Percentiles rank a stretch among this genome's conserved stretches.
Evolutionary conservation across 2,329 filamentous ascomycete genomes (phyloP).

Genomic region (Phaeophleospora eucalypticola): DNA sequence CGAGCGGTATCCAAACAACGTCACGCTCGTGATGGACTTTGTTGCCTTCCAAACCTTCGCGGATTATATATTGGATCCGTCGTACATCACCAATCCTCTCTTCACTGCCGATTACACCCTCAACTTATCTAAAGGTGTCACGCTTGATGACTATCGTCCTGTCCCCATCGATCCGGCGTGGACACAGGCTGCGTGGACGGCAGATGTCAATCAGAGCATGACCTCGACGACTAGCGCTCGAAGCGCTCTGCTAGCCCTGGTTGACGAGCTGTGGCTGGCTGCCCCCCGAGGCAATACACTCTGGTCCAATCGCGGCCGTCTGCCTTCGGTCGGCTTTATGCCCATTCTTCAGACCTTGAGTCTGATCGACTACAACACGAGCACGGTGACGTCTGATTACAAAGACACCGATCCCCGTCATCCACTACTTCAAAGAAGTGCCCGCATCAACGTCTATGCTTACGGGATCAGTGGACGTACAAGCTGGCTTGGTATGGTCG

Average conservation of each 20-base stretch:
- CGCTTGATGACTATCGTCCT: neutral
- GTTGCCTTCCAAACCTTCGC: conserved; percentile 17
- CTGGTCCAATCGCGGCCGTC: neutral
- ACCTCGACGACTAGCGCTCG: too few relatives aligned
- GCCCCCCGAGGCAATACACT: neutral
- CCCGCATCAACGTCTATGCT: conserved; percentile 6
- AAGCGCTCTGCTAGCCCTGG: too few relatives aligned
- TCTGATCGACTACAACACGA: conserved; percentile 21
- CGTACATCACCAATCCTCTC: conserved; percentile 14
- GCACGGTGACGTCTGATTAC: neutral
- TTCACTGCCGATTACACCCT: neutral
- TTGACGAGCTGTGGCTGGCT: neutral
- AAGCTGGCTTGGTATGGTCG: conserved; percentile 2
- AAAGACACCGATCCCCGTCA: neutral
- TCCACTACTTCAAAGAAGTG: conserved; percentile 4
- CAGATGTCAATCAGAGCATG: conserved; percentile 8
- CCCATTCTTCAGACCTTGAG: conserved; percentile 19
- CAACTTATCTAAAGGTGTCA: neutral
- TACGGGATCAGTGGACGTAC: conserved; percentile 11
- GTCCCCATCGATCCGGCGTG: conserved; percentile 24
- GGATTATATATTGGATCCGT: conserved; percentile 22
- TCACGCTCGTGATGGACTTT: conserved; percentile 12
- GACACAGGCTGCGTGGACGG: conserved; percentile 28
- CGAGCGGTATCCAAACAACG: neutral
- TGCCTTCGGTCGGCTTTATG: conserved; percentile 3